phyloP scores from a whole-genome alignment of 495 filamentous ascomycete genomes.

The Penicillium antarcticum region DNA sequence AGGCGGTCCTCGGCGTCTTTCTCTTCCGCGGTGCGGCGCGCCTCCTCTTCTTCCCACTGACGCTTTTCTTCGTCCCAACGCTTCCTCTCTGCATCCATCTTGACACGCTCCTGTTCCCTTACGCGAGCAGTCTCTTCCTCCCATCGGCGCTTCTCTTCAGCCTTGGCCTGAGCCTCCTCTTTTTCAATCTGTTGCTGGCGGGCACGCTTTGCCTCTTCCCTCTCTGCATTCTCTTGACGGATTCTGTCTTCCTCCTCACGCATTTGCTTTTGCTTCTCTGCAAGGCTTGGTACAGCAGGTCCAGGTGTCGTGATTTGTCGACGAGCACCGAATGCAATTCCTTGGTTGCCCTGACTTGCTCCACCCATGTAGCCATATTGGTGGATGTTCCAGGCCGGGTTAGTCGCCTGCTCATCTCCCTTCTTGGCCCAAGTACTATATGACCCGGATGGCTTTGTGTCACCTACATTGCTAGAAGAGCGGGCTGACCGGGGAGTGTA shows the following conservation, averaged over 20 bases:
- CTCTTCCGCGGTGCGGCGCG: constrained; percentile 69
- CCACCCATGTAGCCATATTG: constrained; percentile 99
- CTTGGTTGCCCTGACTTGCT: constrained; percentile 92
- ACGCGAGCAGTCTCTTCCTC: constrained; percentile 69
- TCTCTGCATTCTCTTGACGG: constrained; percentile 41
- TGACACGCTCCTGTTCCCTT: constrained; percentile 64
- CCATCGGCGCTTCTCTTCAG: constrained; percentile 75
- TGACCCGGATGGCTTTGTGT: constrained; percentile 53
- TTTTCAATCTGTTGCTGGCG: constrained; percentile 66
- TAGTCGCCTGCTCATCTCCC: constrained; percentile 72
- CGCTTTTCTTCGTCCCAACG: constrained; percentile 84
- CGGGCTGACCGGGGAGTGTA: constrained; percentile 43
- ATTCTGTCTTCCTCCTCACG: constrained; percentile 62
- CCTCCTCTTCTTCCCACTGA: constrained; percentile 79
- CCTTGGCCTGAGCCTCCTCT: constrained; percentile 57
- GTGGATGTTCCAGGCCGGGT: constrained; percentile 96
- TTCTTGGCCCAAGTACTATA: constrained; percentile 91
- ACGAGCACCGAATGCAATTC: constrained; percentile 84
- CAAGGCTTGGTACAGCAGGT: constrained; percentile 73
- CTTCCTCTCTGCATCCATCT: constrained; percentile 71
- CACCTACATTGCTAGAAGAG: constrained; percentile 67
- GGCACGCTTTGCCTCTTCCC: constrained; percentile 63
- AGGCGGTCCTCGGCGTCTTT: constrained; percentile 63
- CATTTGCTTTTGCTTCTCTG: constrained; percentile 60
- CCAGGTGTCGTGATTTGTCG: constrained; percentile 86